phyloP scores from a whole-genome alignment of 1,284 basidiomycete species.

The Trametes pubescens region DNA sequence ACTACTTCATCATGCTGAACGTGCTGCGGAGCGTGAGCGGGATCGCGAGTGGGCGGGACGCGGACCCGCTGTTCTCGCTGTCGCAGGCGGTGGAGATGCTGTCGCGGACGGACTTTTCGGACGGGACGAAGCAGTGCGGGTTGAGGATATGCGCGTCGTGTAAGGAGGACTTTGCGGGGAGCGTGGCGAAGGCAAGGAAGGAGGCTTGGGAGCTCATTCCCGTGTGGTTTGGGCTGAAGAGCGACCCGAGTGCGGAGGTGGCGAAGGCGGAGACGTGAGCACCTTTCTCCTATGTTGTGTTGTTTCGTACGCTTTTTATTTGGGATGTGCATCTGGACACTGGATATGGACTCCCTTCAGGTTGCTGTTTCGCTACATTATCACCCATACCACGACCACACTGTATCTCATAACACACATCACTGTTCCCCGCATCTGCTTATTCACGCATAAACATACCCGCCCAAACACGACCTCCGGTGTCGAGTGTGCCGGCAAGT shows the following conservation, averaged over 20 bases:
- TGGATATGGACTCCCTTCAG: background rate
- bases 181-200: conserved; percentile 60
- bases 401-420: background rate
- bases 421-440: too few relatives aligned
- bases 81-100: conserved; percentile 75
- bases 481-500: background rate
- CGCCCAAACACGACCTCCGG: background rate
- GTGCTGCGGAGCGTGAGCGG: conserved; percentile 73
- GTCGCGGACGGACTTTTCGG: conserved; percentile 70
- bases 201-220: conserved; percentile 72
- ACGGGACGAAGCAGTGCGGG: conserved; percentile 63
- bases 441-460: background rate
- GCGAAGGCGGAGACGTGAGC: background rate
- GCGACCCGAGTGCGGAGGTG: background rate
- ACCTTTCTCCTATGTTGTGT: background rate
- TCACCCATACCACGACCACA: background rate
- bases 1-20: conserved; percentile 79
- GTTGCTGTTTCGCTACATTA: background rate
- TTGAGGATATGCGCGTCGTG: conserved; percentile 68
- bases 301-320: background rate
- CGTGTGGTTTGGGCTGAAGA: conserved; percentile 66
- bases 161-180: conserved; percentile 63
- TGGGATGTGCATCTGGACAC: background rate
- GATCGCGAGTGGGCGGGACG: conserved; percentile 73
- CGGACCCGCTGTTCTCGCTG: conserved; percentile 74